Base-by-base conservation (phyloP, 176 grass and related monocot genomes). In the Rhynchospora breviuscula region DNA sequence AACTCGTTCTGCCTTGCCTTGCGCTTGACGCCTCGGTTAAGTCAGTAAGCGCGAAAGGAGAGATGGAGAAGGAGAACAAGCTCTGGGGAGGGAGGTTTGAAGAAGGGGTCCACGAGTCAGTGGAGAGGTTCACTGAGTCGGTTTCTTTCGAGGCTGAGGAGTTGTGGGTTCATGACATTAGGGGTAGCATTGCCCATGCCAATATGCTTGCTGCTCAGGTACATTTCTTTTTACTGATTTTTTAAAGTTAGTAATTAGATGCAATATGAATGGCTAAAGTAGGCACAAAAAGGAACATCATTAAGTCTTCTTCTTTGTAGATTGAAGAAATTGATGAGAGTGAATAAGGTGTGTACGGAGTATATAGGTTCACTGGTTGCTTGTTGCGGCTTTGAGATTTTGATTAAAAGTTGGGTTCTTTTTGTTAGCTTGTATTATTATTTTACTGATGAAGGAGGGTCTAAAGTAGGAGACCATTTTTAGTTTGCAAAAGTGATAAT, bases 101-200 rank as follows among this genome's bases (percentile, higher is more conserved):
- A 88, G 91, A 95, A 57, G 89, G 89, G 43, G 89, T 98, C 74
- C 91, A 91, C 48, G 93, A 98, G 45, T 86, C 88, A 58, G 93
- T 98, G 56, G 96, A 95, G 83, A 77, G 91, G 18, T 98, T 98
- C 85, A 95, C 90, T 12, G 96, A 98, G 93, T 98, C 96, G 25
- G 90, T 98, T 81, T 98, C 96, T 65, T 95, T 93, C 64, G 96
- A 98, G 84, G 87, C 84, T 68, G 91, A 94, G 87, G 89, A 93
- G 85, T 93, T 99, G 25, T 99, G 94, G 86, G 89, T 93, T 86
- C 90, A 95, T 84, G 96, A 99, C 57, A 99, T 99, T 60, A 90
- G 88, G 80, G 96, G 93, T 31, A 99, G 96, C 89, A 91, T 88
- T 67, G 96, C 93, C 43, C 96, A 99, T 75, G 96, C 96, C 73